Conservation (phyloP, 805 yeast genomes). For the Candida corydali region DNA sequence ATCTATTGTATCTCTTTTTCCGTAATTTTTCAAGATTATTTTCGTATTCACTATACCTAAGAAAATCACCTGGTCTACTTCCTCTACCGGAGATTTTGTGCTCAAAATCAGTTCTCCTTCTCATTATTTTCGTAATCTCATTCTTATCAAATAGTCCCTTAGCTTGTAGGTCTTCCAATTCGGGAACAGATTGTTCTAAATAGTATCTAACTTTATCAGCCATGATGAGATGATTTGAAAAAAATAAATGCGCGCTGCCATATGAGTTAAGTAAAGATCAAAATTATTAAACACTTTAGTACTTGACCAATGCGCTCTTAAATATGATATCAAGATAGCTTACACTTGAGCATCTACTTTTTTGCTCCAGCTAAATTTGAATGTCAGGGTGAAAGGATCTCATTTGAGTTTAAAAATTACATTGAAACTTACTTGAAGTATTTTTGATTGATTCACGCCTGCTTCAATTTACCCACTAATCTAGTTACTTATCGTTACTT, state of each 20-base stretch:
- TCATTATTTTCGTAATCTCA: conserved; percentile 82
- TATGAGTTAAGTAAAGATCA: not conserved
- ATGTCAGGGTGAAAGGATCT: no score
- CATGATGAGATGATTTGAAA: conserved; percentile 18
- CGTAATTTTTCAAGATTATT: conserved; percentile 73
- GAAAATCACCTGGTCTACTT: conserved; percentile 69
- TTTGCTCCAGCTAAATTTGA: no score
- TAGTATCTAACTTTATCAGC: conserved; percentile 47
- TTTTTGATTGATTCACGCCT: no score
- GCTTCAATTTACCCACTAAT: no score
- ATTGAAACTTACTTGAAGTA: no score
- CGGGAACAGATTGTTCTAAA: conserved; percentile 77
- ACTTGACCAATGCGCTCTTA: no score
- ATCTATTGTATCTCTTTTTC: conserved; percentile 61
- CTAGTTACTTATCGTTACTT: no score
- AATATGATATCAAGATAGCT: no score
- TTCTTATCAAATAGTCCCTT: conserved; percentile 78
- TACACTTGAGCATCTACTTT: no score
- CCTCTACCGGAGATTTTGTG: conserved; percentile 85
- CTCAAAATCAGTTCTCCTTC: conserved; percentile 93
- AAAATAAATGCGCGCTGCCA: conserved; percentile 1
- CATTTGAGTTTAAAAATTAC: no score
- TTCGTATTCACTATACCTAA: conserved; percentile 79
- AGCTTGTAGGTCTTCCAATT: conserved; percentile 78
- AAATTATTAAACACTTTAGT: not conserved